Evolutionary conservation across 257 asterid genomes (phyloP), one percentile per base, ranked within the genome.

Genomic region (Salvia miltiorrhiza): DNA sequence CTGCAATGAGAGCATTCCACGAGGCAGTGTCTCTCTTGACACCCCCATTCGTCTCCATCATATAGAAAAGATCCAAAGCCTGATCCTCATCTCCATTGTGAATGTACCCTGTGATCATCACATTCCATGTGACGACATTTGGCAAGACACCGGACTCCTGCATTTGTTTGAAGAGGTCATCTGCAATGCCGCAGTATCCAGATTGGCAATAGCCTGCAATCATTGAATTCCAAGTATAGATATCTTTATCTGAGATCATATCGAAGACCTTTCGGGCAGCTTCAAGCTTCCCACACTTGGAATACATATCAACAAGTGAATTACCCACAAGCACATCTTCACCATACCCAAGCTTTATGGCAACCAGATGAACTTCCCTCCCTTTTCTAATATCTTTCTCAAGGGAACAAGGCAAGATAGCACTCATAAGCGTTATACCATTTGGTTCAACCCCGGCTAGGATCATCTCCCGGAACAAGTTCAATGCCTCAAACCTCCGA

Each of bases 1-100:
- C 96, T 41, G 93, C 83, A 52, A 92, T 84, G 65, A 92, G 86
- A 72, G 95, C 81, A 28, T 92, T 92, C 97, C 97, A 92, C 13
- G 97, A 81, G 35, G 96, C 92, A 43, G 87, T 75, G 60, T 89
- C 95, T n/a, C 80, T 82, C 54, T 73, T 79, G 73, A 89, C 73
- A 13, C 75, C 80, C 50, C 95, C 91, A 14, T 69, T 76, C 63
- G 68, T 81, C 77, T 87, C 97, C 97, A 91, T 91, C 70, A 60
- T 77, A 48, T 75, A 76, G 75, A 92, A 87, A 67, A 89, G 86
- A 79, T 86, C 92, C 85, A 85, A 68, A 4, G 98, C 98, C 57
- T 78, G 83, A 80, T 89, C 98, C 64, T 83, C 92, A 53, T 89
- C 94, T 44, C 96, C 96, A 55, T 76, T 83, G 43, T 79, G 89